Evolutionary conservation across 129 eudicot genomes (phyloP).

Genomic region (Gnaphalium uliginosum): DNA sequence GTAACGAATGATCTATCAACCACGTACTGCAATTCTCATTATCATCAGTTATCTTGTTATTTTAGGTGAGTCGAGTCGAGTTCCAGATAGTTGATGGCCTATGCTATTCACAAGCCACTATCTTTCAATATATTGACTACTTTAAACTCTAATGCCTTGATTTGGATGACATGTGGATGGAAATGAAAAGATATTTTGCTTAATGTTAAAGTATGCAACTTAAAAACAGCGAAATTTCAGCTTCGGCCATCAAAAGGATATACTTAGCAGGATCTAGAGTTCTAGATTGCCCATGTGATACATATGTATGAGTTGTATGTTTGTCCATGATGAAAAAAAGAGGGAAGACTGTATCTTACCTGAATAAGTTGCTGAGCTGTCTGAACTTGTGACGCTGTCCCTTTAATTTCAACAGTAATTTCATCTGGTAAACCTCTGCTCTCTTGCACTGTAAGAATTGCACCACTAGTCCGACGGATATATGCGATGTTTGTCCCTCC

Average conservation of each 20-base stretch:
- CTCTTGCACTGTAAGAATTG: constrained; percentile 62
- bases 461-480: constrained; percentile 57
- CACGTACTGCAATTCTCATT: not conserved
- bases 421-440: constrained; percentile 69
- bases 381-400: constrained; percentile 57
- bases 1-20: not conserved
- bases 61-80: not conserved
- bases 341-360: constrained; percentile 33
- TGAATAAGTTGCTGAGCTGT: constrained; percentile 63
- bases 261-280: not conserved
- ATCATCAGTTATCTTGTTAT: not conserved
- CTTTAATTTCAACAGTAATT: constrained; percentile 78
- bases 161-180: not conserved
- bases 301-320: constrained; percentile 1
- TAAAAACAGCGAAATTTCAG: not conserved
- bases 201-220: not conserved
- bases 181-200: not conserved
- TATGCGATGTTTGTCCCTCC: constrained; percentile 77
- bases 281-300: not conserved
- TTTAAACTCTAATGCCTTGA: not conserved
- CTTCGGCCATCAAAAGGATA: not conserved
- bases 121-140: not conserved
- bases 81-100: constrained; percentile 1
- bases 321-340: not conserved
- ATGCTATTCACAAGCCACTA: not conserved